Evolutionary conservation across 1,139 yeast genomes (phyloP), one percentile per base, ranked within the genome.

Genomic region (Geotrichum australiense): DNA sequence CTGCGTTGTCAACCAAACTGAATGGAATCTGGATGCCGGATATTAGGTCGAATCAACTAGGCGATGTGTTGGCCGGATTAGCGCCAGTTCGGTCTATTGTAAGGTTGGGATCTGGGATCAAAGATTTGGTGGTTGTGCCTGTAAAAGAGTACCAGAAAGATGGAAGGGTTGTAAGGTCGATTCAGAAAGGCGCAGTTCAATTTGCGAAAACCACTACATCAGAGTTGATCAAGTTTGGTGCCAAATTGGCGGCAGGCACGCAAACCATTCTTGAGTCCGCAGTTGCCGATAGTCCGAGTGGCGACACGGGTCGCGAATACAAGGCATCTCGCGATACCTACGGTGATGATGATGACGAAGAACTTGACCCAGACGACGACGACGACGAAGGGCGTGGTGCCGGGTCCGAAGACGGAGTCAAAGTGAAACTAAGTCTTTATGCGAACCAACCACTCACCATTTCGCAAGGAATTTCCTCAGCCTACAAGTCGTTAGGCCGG

Each of bases 161-260:
- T 55, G 85, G 89, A 1, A 65, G 86, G 21, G 56, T 83, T 1
- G 66, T 81, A 34, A 68, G 86, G 52, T 77, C 94, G 49, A 51
- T 89, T 3, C 86, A 82, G 52, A 79, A 80, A 48, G 94, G 95
- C 1, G 80, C 94, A 0, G 63, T 68, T 37, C 71, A 78, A n/a
- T 86, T 91, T 62, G 79, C 91, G 1, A 78, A 74, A 52, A 79
- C 81, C 8, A 82, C 97, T 0, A 77, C 94, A 2, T 81, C 80
- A 46, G 96, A 89, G 58, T 62, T 89, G 28, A 68, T 89, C 33
- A 80, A 80, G 53, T 66, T 91, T 40, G 96, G 96, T 0, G 94
- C 84, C 0, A 85, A 82, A 53, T 58, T 89, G 27, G 93, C 94
- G 1, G 81, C 89, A 3, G 96, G 96, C 0, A 85, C 96, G 0